Base-by-base conservation (phyloP, 169 alveolate genomes). In the Cryptosporidium baileyi region DNA sequence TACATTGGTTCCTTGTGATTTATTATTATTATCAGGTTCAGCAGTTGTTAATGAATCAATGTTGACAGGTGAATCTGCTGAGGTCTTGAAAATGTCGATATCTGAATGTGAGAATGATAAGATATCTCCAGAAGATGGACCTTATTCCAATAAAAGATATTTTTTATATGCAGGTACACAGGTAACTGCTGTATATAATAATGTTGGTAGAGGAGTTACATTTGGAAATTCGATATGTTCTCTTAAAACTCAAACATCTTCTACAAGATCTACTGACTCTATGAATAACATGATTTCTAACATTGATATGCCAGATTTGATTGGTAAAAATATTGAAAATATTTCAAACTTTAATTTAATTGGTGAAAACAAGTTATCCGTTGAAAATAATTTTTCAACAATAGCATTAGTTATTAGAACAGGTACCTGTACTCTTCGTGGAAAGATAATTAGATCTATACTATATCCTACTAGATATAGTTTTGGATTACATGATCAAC, bases 361-460 rank as follows among this genome's bases (percentile, higher is more conserved):
- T 11, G 51, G 51, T 11, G 9, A 9, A 43, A 11, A 11, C 17
- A 15, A 9, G 9, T 11, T 43, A 11, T 19, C 6, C 34, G 9
- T 1, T 30, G 19, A 11, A n/a, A 3, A 11, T 4, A 47, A 1
- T 11, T 3, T 19, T 11, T n/a, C 41, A 7, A 61, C 80, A 6
- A 60, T 80, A 17, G 97, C 94, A n/a, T 94, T 96, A 28, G 98
- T 97, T 5, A 89, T 94, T 22, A 94, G 93, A 80, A 93, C 95
- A 0, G 95, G 95, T 54, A 89, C 92, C 81, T 91, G 88, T 52
- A 97, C 99, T 1, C 91, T 95, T 3, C 88, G 94, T 88, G 96
- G 99, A 0, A 94, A 92, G 65, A 93, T 96, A 52, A 94, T 97
- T 88, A 93, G 97, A 88, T 94, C 96, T 63, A 96, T 97, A 54